Percentiles rank a stretch among this genome's conserved stretches.
phyloP scores from a whole-genome alignment of 495 filamentous ascomycete genomes.

The Neurospora sp. region DNA sequence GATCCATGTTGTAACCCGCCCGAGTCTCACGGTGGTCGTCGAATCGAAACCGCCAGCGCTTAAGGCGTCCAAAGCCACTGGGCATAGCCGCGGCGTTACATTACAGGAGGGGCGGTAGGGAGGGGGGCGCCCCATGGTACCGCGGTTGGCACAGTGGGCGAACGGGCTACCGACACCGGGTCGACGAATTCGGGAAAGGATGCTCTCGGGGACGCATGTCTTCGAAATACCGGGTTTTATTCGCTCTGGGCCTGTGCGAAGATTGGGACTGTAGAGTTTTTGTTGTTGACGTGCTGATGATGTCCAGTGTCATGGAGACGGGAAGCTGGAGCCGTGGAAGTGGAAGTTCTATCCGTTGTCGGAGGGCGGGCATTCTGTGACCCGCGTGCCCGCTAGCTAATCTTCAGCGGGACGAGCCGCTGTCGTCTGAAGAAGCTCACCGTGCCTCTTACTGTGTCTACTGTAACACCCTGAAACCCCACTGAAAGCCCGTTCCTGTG shows the following conservation, averaged over 20 bases:
- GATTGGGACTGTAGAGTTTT: background rate
- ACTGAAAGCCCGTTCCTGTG: background rate
- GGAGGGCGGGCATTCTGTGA: background rate
- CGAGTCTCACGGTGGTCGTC: background rate
- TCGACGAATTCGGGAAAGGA: background rate
- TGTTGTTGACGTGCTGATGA: background rate
- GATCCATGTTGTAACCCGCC: background rate
- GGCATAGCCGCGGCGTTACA: background rate
- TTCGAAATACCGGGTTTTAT: background rate
- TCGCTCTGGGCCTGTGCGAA: background rate
- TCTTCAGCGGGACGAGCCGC: background rate
- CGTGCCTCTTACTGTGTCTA: background rate
- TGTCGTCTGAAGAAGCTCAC: background rate
- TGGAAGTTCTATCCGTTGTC: background rate
- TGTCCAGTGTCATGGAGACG: background rate
- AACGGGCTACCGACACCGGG: no score
- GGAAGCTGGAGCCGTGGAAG: background rate
- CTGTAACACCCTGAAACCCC: background rate
- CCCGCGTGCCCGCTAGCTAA: background rate
- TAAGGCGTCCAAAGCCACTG: background rate
- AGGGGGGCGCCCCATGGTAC: background rate
- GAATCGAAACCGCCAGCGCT: background rate
- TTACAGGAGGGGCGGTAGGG: background rate
- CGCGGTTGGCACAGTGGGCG: background rate
- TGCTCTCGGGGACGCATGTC: background rate